A percentile compares a stretch with the other conserved stretches of the same genome.
These are phyloP conservation scores for Corinectria fuckeliana DNA, from an alignment of 2,329 filamentous ascomycete species.

Conservation along the genomic window DNA sequence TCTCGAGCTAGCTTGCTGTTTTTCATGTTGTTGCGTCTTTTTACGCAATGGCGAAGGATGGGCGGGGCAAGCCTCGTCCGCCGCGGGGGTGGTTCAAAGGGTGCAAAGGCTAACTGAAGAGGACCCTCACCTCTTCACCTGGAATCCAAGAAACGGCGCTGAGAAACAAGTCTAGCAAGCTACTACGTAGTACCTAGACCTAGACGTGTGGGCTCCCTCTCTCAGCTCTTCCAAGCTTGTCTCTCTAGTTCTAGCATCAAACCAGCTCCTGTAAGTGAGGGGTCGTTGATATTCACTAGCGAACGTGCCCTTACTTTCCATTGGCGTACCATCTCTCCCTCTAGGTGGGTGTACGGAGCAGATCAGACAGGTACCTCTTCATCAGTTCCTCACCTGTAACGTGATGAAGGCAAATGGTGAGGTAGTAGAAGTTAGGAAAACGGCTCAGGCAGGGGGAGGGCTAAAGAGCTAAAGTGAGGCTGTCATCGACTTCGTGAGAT, in stretches of 20 bases:
- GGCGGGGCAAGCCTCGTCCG: conserved; percentile 27
- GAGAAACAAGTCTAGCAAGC: not conserved
- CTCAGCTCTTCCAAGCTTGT: conserved; percentile 1
- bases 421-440: not conserved
- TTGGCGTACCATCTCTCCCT: not conserved
- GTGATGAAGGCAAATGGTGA: not conserved
- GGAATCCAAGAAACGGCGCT: conserved; percentile 2
- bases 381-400: conserved; percentile 6
- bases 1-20: conserved; percentile 21
- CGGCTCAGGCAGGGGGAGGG: not conserved
- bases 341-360: conserved; percentile 5
- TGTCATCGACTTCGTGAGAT: conserved; percentile 1
- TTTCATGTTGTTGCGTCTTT: conserved; percentile 39
- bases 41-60: conserved; percentile 36
- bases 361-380: not conserved
- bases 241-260: conserved; percentile 3
- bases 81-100: conserved; percentile 6
- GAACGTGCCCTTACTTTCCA: not conserved
- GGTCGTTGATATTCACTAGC: conserved; percentile 8
- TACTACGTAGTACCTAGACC: no score
- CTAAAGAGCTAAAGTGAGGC: conserved; percentile 9
- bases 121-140: conserved; percentile 7
- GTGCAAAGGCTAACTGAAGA: conserved; percentile 6
- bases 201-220: not conserved
- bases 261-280: not conserved